These are phyloP conservation scores for Globisporangium lucens DNA, from an alignment of 352 stramenopile genomes.

Conservation along the genomic window DNA sequence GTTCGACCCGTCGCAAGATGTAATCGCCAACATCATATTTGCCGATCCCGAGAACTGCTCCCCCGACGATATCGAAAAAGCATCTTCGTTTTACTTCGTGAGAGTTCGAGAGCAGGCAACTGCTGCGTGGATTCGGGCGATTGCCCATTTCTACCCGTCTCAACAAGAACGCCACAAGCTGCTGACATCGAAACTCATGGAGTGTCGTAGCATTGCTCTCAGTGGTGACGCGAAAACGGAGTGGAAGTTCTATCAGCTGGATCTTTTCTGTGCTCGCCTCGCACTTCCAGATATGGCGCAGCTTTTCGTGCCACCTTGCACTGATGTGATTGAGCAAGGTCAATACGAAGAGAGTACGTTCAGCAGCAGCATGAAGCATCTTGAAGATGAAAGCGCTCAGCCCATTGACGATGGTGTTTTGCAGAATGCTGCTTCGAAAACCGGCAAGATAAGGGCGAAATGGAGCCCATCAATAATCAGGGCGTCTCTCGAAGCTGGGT, in stretches of 20 bases:
- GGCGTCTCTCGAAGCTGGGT: constrained; percentile 51
- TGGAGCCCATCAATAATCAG: constrained; percentile 57
- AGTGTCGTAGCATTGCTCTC: constrained; percentile 44
- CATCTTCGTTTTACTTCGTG: constrained; percentile 42
- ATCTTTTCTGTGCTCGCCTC: constrained; percentile 77
- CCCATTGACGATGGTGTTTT: constrained; percentile 66
- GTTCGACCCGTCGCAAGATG: constrained; percentile 25
- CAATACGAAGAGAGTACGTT: constrained; percentile 19
- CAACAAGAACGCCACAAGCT: constrained; percentile 62
- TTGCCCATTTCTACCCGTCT: constrained; percentile 72
- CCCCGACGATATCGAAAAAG: constrained; percentile 35
- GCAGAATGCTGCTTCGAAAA: constrained; percentile 59
- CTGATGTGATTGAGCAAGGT: constrained; percentile 58
- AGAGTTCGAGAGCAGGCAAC: constrained; percentile 70
- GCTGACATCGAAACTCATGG: constrained; percentile 44
- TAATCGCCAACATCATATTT: constrained; percentile 47
- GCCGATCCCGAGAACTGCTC: constrained; percentile 25
- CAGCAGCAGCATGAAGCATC: constrained; percentile 7
- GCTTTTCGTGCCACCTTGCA: constrained; percentile 66
- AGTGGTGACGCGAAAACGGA: constrained; percentile 27
- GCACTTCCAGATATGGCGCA: constrained; percentile 72
- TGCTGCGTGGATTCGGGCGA: constrained; percentile 60
- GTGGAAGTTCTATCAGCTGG: constrained; percentile 73
- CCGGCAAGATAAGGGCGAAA: constrained; percentile 55
- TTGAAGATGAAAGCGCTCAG: constrained; percentile 29